Percentiles rank a stretch among this genome's conserved stretches.
phyloP scores from a whole-genome alignment of 179 eudicot genomes.

The Spinacia oleracea region DNA sequence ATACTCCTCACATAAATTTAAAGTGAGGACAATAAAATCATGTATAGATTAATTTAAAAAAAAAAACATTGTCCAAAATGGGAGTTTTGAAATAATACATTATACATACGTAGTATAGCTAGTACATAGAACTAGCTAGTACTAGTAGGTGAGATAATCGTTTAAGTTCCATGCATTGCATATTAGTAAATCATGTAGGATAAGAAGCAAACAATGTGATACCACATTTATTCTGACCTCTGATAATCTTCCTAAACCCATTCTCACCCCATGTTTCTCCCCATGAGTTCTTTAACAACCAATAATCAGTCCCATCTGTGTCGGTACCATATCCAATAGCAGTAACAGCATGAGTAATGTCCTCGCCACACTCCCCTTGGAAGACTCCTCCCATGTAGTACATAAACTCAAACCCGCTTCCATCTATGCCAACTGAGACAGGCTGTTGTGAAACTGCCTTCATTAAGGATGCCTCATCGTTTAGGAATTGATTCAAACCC shows the following conservation, averaged over 20 bases:
- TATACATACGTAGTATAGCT: no score
- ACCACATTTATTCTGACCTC: constrained; percentile 19
- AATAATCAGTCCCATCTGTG: constrained; percentile 3
- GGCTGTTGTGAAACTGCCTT: constrained; percentile 6
- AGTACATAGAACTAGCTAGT: no score
- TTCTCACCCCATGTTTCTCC: constrained; percentile 35
- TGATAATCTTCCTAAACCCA: constrained; percentile 25
- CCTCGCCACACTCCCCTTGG: constrained; percentile 9
- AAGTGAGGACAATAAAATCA: no score
- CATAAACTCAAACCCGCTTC: not conserved
- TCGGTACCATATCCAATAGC: constrained; percentile 37
- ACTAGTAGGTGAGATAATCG: no score
- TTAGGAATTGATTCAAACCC: constrained; percentile 23
- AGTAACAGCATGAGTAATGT: constrained; percentile 34
- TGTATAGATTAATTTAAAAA: no score
- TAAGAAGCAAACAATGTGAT: constrained; percentile 16
- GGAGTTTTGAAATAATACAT: no score
- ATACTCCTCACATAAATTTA: no score
- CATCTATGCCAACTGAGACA: constrained; percentile 8
- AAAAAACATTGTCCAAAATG: no score
- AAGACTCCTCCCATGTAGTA: constrained; percentile 3
- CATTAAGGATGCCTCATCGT: constrained; percentile 24
- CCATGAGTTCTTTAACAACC: constrained; percentile 38
- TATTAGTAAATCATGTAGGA: constrained; percentile 16
- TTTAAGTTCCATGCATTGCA: no score